phyloP scores from a whole-genome alignment of 2,329 filamentous ascomycete genomes.

The Sporothrix humicola region DNA sequence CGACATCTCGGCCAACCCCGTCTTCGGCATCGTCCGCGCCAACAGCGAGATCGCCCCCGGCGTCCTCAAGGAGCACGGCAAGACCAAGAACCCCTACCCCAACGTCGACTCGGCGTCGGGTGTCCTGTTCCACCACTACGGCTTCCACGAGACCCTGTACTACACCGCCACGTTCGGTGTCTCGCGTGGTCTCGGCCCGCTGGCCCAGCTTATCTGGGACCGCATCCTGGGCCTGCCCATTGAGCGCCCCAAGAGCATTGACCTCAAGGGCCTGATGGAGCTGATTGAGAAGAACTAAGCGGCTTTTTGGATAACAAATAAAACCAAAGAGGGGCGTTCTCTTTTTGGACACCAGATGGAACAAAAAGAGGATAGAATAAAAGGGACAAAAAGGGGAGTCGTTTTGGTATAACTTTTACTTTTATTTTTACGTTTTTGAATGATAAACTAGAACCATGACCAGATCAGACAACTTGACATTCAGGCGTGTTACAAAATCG shows the following conservation, averaged over 20 bases:
- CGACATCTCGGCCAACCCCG: constrained; percentile 82
- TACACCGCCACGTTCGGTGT: constrained; percentile 79
- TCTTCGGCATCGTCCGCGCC: constrained; percentile 92
- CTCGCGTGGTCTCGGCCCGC: constrained; percentile 76
- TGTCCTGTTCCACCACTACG: constrained; percentile 97
- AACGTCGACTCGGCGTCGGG: constrained; percentile 95
- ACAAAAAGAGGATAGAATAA: not conserved
- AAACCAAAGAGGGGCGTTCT: too few species aligned
- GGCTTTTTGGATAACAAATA: not conserved
- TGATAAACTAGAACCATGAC: constrained; percentile 22
- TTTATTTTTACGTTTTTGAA: constrained; percentile 17
- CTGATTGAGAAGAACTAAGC: constrained; percentile 53
- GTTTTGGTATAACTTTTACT: not conserved
- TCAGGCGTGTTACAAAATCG: not conserved
- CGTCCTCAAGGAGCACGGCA: constrained; percentile 92
- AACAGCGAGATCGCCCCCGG: constrained; percentile 90
- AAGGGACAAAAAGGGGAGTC: not conserved
- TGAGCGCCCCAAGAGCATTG: constrained; percentile 97
- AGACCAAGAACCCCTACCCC: constrained; percentile 97
- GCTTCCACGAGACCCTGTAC: constrained; percentile 95
- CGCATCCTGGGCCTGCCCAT: constrained; percentile 91
- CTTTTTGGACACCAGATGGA: too few species aligned
- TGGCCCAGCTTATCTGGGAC: constrained; percentile 97
- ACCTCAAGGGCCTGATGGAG: constrained; percentile 83
- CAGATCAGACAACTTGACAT: too few species aligned